phyloP scores from a whole-genome alignment of 768 basidiomycete genomes.

The Rhodotorula taiwanensis region DNA sequence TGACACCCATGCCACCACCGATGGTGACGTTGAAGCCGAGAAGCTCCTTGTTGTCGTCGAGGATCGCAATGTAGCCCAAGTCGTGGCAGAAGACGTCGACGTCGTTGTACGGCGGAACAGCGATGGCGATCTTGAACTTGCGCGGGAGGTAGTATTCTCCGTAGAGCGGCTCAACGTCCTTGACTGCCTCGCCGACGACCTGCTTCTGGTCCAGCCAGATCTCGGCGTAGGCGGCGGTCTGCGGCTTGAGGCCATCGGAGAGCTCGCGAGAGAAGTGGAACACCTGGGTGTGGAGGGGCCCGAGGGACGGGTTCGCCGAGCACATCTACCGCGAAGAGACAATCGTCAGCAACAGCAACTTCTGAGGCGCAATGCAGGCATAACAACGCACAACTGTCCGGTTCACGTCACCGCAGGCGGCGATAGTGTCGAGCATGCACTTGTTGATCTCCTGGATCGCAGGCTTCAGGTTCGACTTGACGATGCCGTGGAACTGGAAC shows the following conservation, averaged over 20 bases:
- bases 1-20: slow-evolving; percentile 99
- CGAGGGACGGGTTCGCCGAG: slow-evolving; percentile 81
- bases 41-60: slow-evolving; percentile 65
- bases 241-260: slow-evolving; percentile 78
- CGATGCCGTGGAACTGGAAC: slow-evolving; percentile 99
- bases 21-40: slow-evolving; percentile 87
- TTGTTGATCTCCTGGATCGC: slow-evolving; percentile 95
- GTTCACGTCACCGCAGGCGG: slow-evolving; percentile 97
- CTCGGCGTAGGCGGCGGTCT: slow-evolving; percentile 91
- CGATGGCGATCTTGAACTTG: slow-evolving; percentile 94
- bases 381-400: slow-evolving; percentile 45
- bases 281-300: slow-evolving; percentile 75
- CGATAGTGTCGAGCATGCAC: slow-evolving; percentile 83
- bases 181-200: slow-evolving; percentile 84
- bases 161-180: slow-evolving; percentile 88
- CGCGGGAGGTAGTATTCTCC: slow-evolving; percentile 78
- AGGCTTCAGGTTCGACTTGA: slow-evolving; percentile 91
- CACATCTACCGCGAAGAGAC: slow-evolving; percentile 49
- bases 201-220: slow-evolving; percentile 98
- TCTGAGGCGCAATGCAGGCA: background rate
- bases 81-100: slow-evolving; percentile 89
- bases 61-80: slow-evolving; percentile 91
- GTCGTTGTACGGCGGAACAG: slow-evolving; percentile 92
- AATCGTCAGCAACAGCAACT: background rate
- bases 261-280: slow-evolving; percentile 75